Base-by-base conservation (phyloP, 805 yeast species). In the Hanseniaspora guilliermondii region DNA sequence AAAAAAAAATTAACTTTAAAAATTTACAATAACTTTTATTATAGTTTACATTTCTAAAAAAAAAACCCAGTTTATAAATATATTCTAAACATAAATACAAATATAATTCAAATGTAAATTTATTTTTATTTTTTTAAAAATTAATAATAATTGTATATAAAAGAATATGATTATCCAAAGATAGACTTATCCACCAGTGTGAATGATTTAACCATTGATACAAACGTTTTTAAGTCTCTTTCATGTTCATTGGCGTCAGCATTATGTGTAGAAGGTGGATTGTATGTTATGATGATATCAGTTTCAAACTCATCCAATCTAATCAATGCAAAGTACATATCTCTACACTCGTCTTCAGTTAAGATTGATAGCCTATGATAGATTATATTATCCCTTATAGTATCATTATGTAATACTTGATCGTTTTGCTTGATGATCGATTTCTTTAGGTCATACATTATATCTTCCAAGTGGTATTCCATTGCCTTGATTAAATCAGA, bases 211-310 rank as follows among this genome's bases (percentile, higher is more conserved):
- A 48, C 38, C 45, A 54, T 54, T 24, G 33, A 7, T 30, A 27
- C 32, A 5, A 49, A 30, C 24, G 14, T 11, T 2, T 38, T 37
- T 2, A 25, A 4, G 9, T 14, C 36, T 1, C 32, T 17, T 19
- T 24, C 41, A 19, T 30, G 21, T 4, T 32, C 36, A 24, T 40
- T 19, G 17, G 8, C 53, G 33, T 21, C 16, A 11, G 16, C 9
- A 12, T 39, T 14, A 19, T 39, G 42, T 21, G 30, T 27, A 33
- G 78, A 61, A n/a, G 86, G 85, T 2, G 81, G 72, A 58, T 83
- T 82, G 61, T 76, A 72, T 3, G 84, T 74, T 14, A 85, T 63
- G 40, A 84, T 62, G 3, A 81, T 70, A 65, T 85, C 95, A 0
- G 89, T 80, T 2, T 68, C 68, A 0, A 69, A 77, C 48, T 72